Base-by-base conservation (phyloP, 371 early-diverging fungal genomes). In the Rhizopus sp. region DNA sequence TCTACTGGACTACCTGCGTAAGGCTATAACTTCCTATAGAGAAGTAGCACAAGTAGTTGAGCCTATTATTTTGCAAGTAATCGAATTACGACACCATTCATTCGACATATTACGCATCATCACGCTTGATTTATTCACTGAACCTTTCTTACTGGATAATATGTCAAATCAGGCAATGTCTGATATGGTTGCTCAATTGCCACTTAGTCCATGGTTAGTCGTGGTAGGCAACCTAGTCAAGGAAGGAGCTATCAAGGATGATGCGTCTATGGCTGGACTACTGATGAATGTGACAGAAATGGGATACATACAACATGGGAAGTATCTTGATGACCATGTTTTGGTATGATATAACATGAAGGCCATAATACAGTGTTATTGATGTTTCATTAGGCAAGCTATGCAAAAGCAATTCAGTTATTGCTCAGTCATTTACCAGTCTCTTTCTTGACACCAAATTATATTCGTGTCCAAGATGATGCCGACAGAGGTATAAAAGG, bases 251-350 rank as follows among this genome's bases (percentile, higher is more conserved):
- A 23, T 46, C 4, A 23, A 23, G n/a, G 44, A 61, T 23, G 60
- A 55, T 57, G 7, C 32, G 38, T 17, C 51, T 4, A 52, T 66
- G 3, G 70, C 67, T 4, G 68, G 70, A 12, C 48, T 75, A 17
- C 47, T 72, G 34, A 72, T 72, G 34, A 75, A 75, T 54, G 48
- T 72, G 3, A 75, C 68, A 10, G 50, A 59, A 12, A 39, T 75
- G 37, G 61, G 62, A 17, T 60, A 63, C 10, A 39, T 53, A 3
- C 46, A 67, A 8, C 49, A 62, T 3, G 72, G 58, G 10, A 48
- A 48, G 3, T 52, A 53, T 45, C 29, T 70, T 0, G 54, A 63
- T 10, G 51, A 32, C 5, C 17, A 68, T 50, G 47, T 46, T 35
- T 56, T 50, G 41, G 13, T 2, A 50, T 31, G 30, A 23, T 23